Evolutionary conservation across 805 yeast species (phyloP).

Genomic region (Wickerhamiella brachini): DNA sequence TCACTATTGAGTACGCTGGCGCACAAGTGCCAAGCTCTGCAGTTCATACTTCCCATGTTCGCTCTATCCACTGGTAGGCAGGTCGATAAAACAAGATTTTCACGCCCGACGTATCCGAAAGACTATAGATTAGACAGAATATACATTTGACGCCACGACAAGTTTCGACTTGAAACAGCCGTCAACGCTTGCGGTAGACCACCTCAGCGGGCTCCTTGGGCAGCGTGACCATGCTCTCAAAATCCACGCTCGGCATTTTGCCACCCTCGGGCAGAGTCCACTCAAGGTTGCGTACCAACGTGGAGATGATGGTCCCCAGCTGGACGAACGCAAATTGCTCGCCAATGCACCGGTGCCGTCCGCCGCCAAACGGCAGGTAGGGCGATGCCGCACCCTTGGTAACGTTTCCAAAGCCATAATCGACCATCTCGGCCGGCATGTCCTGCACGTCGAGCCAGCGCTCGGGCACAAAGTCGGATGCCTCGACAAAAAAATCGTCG

Average conservation of each 20-base stretch:
- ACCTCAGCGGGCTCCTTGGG: constrained; percentile 50
- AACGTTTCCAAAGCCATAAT: constrained; percentile 94
- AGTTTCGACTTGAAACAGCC: no score
- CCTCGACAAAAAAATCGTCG: constrained; percentile 66
- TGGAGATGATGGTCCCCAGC: constrained; percentile 68
- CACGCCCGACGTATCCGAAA: no score
- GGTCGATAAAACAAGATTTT: no score
- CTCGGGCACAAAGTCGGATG: constrained; percentile 62
- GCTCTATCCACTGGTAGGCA: no score
- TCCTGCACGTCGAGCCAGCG: constrained; percentile 48
- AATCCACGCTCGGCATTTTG: constrained; percentile 42
- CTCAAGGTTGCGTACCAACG: constrained; percentile 59
- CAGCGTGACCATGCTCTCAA: constrained; percentile 82
- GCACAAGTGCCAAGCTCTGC: no score
- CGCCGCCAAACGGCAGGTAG: constrained; percentile 97
- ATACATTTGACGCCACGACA: no score
- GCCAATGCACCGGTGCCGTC: constrained; percentile 98
- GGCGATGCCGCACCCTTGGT: constrained; percentile 94
- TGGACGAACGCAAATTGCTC: constrained; percentile 96
- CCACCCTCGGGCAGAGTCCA: constrained; percentile 53
- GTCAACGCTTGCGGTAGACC: constrained; percentile 6
- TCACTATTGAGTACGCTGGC: no score
- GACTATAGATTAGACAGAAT: no score
- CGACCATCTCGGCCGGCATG: constrained; percentile 36
- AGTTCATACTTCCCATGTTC: no score